Percentiles rank a stretch among this genome's conserved stretches.
These are phyloP conservation scores for Trichoderma sp. DNA, from an alignment of 2,329 filamentous ascomycete species.

Conservation along the genomic window DNA sequence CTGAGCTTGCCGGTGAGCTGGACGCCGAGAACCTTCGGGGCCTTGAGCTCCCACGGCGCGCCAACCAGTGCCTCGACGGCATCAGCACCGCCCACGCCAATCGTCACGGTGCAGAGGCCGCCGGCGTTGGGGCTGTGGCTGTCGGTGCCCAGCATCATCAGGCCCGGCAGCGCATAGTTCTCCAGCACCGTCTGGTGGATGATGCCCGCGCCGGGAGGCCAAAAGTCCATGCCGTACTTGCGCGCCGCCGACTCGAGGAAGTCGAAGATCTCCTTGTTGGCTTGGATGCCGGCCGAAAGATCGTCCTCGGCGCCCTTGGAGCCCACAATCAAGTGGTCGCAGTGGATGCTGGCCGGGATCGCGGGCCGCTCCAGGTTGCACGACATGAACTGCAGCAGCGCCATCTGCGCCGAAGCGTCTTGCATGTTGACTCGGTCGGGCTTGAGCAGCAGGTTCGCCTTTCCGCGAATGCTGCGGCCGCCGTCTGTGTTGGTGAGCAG, in stretches of 20 bases:
- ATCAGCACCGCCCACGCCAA: slow-evolving; percentile 95
- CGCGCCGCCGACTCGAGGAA: slow-evolving; percentile 90
- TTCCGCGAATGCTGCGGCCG: slow-evolving; percentile 78
- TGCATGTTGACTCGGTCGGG: slow-evolving; percentile 98
- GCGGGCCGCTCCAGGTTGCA: slow-evolving; percentile 86
- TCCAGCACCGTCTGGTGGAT: slow-evolving; percentile 98
- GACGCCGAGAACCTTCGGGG: slow-evolving; percentile 85
- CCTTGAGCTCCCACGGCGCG: slow-evolving; percentile 96
- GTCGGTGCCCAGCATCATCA: slow-evolving; percentile 99
- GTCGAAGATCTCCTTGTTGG: slow-evolving; percentile 96
- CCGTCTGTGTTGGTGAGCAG: slow-evolving; percentile 79
- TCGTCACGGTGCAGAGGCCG: slow-evolving; percentile 87
- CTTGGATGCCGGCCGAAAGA: slow-evolving; percentile 77
- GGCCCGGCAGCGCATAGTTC: slow-evolving; percentile 93
- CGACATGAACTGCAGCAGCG: slow-evolving; percentile 96
- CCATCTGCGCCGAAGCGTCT: slow-evolving; percentile 98
- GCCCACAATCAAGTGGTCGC: slow-evolving; percentile 97
- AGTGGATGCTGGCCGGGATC: slow-evolving; percentile 96
- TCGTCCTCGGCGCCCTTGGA: slow-evolving; percentile 86
- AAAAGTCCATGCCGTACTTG: slow-evolving; percentile 93
- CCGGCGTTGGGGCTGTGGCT: slow-evolving; percentile 98
- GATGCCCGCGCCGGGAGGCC: slow-evolving; percentile 89
- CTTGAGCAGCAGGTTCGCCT: slow-evolving; percentile 92
- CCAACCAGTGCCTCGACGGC: slow-evolving; percentile 95
- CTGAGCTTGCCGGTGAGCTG: slow-evolving; percentile 76